A percentile compares a stretch with the other conserved stretches of the same genome.
Evolutionary conservation across 805 yeast genomes (phyloP).

Genomic region (Saccharomycopsis schoenii): DNA sequence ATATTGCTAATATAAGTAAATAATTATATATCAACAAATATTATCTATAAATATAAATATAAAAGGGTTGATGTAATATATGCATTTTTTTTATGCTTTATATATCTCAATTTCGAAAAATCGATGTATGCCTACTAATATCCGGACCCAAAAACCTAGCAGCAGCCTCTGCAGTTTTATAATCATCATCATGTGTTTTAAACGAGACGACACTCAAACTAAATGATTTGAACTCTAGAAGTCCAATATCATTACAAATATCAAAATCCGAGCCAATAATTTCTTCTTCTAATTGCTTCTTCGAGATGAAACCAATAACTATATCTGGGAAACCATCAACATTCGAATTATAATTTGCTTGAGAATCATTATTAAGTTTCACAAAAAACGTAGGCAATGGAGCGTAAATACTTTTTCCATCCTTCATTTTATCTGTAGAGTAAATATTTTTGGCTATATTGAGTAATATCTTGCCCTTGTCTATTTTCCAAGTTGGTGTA

Average conservation of each 20-base stretch:
- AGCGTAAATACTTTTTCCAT: not conserved
- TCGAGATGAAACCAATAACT: conserved; percentile 4
- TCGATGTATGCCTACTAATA: not conserved
- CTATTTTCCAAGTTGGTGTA: conserved; percentile 5
- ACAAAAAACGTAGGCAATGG: conserved; percentile 12
- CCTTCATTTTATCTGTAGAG: conserved; percentile 22
- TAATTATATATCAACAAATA: not conserved
- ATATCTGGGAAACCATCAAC: conserved; percentile 1
- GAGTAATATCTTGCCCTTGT: not conserved
- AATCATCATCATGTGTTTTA: not conserved
- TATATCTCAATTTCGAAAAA: not conserved
- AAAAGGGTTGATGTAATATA: too few relatives aligned
- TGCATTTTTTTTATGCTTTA: not conserved
- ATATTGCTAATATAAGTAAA: conserved; percentile 4
- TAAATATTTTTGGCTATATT: conserved; percentile 32
- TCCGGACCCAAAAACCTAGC: not conserved
- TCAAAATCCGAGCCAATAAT: not conserved
- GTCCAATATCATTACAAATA: not conserved
- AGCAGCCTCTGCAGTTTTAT: not conserved
- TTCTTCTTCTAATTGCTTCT: not conserved
- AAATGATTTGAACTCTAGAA: not conserved
- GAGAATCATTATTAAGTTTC: not conserved
- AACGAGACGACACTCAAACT: not conserved
- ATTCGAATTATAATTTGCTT: not conserved
- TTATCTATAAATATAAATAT: not conserved